phyloP scores from a whole-genome alignment of 2,329 filamentous ascomycete genomes.

The Ilyonectria sp. region DNA sequence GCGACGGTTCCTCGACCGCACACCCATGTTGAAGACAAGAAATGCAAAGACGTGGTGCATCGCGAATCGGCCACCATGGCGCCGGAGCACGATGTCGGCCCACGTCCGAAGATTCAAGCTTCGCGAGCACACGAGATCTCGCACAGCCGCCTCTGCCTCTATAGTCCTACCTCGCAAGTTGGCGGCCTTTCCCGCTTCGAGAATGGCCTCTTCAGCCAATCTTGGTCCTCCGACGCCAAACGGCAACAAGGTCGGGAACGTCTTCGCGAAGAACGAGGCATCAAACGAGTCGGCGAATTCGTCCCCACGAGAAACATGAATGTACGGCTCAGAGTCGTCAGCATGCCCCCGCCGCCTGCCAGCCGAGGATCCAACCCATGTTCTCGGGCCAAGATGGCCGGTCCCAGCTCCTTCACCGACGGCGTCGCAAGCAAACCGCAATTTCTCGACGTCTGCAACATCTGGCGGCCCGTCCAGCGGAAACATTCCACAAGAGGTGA shows the following conservation, averaged over 20 bases:
- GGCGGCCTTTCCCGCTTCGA: not conserved
- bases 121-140: too few species aligned
- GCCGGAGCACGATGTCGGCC: too few species aligned
- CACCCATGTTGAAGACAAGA: too few species aligned
- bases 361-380: conserved; percentile 12
- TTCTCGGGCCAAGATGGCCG: not conserved
- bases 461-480: conserved; percentile 4
- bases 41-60: too few species aligned
- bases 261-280: conserved; percentile 31
- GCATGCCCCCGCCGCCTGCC: not conserved
- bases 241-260: conserved; percentile 32
- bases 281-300: conserved; percentile 33
- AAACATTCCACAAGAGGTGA: conserved; percentile 7
- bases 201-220: not conserved
- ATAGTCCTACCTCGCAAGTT: too few species aligned
- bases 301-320: conserved; percentile 22
- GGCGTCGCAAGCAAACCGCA: not conserved
- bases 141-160: too few species aligned
- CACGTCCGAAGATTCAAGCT: too few species aligned
- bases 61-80: too few species aligned
- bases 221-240: conserved; percentile 28
- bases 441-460: not conserved
- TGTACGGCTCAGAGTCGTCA: conserved; percentile 7
- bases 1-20: too few species aligned
- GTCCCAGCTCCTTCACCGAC: not conserved